Conservation (phyloP, 2,329 filamentous ascomycete species). For the Davidsoniella australis region DNA sequence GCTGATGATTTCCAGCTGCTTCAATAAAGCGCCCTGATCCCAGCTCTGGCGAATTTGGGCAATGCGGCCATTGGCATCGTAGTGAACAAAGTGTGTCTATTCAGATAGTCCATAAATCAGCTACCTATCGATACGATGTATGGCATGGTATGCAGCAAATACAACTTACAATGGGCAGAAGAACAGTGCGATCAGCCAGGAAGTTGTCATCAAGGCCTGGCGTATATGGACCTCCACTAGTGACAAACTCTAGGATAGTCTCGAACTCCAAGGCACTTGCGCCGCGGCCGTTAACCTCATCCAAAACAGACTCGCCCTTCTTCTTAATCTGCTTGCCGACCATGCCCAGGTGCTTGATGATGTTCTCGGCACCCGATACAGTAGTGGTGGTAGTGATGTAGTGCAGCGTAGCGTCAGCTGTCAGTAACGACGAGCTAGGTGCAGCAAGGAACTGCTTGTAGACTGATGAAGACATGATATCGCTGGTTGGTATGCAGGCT, state of each 20-base stretch:
- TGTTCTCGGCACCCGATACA: slow-evolving; percentile 51
- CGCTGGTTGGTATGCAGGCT: not conserved
- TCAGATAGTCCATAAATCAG: too few species aligned
- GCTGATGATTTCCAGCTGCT: slow-evolving; percentile 86
- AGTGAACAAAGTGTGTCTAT: slow-evolving; percentile 76
- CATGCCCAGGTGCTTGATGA: slow-evolving; percentile 64
- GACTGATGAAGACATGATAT: slow-evolving; percentile 20
- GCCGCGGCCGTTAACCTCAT: slow-evolving; percentile 53
- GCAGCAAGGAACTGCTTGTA: slow-evolving; percentile 60
- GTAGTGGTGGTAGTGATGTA: slow-evolving; percentile 81
- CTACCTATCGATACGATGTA: not conserved
- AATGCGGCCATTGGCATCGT: slow-evolving; percentile 63
- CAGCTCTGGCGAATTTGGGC: slow-evolving; percentile 75
- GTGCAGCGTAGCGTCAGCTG: slow-evolving; percentile 52
- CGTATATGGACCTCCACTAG: slow-evolving; percentile 69
- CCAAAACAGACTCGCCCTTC: slow-evolving; percentile 63
- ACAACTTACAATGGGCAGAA: slow-evolving; percentile 59
- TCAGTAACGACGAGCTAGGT: slow-evolving; percentile 45
- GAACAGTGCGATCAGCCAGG: slow-evolving; percentile 62
- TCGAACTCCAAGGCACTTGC: slow-evolving; percentile 70
- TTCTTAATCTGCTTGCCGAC: slow-evolving; percentile 63
- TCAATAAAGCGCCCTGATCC: slow-evolving; percentile 88
- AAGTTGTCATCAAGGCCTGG: slow-evolving; percentile 91
- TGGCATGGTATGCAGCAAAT: not conserved
- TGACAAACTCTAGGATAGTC: slow-evolving; percentile 65